Percentiles rank a stretch among this genome's conserved stretches.
Conservation (phyloP, 257 asterid species). For the Orobanche coerulescens region DNA sequence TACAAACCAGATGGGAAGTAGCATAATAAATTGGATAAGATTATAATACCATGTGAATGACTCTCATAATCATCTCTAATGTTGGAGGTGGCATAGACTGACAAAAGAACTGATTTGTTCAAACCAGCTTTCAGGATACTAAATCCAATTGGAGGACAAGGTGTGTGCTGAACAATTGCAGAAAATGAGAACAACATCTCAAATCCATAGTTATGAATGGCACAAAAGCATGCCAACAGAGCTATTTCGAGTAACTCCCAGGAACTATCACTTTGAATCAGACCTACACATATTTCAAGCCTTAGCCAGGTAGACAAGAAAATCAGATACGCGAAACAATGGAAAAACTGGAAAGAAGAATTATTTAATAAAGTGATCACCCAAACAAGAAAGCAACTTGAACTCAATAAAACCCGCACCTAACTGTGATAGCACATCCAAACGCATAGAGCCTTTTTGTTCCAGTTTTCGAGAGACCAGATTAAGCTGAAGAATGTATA, state of each 20-base stretch:
- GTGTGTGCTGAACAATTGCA: conserved; percentile 80
- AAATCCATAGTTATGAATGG: conserved; percentile 88
- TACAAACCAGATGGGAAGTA: conserved; percentile 19
- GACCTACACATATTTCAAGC: conserved; percentile 59
- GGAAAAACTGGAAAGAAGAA: conserved; percentile 18
- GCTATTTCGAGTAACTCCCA: conserved; percentile 86
- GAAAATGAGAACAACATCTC: conserved; percentile 89
- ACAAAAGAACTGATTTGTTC: conserved; percentile 94
- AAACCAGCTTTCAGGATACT: conserved; percentile 95
- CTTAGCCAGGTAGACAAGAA: conserved; percentile 19
- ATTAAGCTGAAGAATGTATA: conserved; percentile 88
- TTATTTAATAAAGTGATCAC: conserved; percentile 17
- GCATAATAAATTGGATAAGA: conserved; percentile 21
- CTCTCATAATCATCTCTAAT: conserved; percentile 43
- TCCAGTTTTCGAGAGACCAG: conserved; percentile 65
- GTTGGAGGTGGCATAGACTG: conserved; percentile 84
- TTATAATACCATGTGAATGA: conserved; percentile 66
- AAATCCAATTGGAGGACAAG: conserved; percentile 89
- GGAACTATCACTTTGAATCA: conserved; percentile 64
- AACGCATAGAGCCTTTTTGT: conserved; percentile 53
- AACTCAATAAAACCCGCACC: conserved; percentile 46
- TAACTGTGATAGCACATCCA: conserved; percentile 66
- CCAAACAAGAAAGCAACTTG: conserved; percentile 21
- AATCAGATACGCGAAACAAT: background rate
- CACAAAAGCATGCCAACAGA: conserved; percentile 88